phyloP scores from a whole-genome alignment of 768 basidiomycete species.

The Cyclocybe cylindracea region DNA sequence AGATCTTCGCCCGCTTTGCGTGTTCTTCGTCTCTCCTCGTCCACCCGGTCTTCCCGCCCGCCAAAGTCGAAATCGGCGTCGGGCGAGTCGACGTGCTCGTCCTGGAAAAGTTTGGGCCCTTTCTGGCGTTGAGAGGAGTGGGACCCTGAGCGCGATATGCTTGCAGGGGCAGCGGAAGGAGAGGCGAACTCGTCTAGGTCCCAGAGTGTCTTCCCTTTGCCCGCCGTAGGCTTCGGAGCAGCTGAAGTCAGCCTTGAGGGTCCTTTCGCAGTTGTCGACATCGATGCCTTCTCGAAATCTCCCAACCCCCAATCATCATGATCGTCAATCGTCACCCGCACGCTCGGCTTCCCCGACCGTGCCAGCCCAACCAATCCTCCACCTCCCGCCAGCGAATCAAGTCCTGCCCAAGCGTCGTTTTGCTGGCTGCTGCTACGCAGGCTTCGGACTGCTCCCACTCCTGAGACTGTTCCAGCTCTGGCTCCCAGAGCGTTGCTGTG shows the following conservation, averaged over 20 bases:
- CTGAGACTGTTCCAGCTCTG: conserved; percentile 8
- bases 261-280: conserved; percentile 2
- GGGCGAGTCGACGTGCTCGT: conserved; percentile 29
- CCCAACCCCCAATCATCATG: conserved; percentile 50
- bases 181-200: conserved; percentile 47
- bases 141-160: background rate
- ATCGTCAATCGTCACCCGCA: conserved; percentile 8
- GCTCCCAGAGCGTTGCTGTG: conserved; percentile 38
- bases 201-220: conserved; percentile 33
- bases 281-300: conserved; percentile 29
- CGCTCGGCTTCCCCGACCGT: conserved; percentile 6
- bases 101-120: background rate
- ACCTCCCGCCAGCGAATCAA: conserved; percentile 41
- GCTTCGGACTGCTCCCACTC: conserved; percentile 2
- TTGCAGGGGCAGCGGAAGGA: conserved; percentile 6
- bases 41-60: conserved; percentile 37
- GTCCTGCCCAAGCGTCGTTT: conserved; percentile 64
- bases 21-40: background rate
- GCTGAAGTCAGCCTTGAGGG: too few species aligned
- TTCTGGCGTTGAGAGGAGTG: conserved; percentile 1
- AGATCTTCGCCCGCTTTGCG: conserved; percentile 9
- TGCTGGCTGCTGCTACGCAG: conserved; percentile 30
- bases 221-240: conserved; percentile 5
- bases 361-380: conserved; percentile 9
- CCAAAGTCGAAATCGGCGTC: conserved; percentile 68